Base-by-base conservation (phyloP, 306 rosid genomes). In the Medicago arabica region DNA sequence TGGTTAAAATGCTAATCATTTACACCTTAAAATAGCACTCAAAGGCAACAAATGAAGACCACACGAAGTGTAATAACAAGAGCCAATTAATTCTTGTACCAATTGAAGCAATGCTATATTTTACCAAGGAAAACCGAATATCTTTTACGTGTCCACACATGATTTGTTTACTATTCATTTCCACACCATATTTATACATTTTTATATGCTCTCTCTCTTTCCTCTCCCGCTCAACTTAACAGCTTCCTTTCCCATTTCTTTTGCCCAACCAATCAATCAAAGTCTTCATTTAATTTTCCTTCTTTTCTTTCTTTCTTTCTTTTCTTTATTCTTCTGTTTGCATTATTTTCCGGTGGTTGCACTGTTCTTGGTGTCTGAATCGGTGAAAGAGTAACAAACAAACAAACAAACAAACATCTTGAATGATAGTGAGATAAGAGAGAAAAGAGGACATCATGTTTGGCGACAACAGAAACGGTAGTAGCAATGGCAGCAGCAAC, bases 111-210 rank as follows among this genome's bases (percentile, higher is more conserved):
- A 59, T 13, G 1, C 82, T 36, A 60, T 69, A 60, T 61, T 53
- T 78, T 71, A 70, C 77, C 62, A 54, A 41, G 0, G 36, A 60
- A 54, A 66, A 12, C 46, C 69, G 61, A 9, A 77, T 46, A 18
- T 77, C 62, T 15, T n/a, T 44, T 77, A 87, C 81, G 88, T 84
- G 96, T 83, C 79, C 21, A 16, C 53, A 81, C 72, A 77, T 2
- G 0, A 55, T 49, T 46, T 43, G 16, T 6, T 44, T 5, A 51
- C 75, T 78, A 63, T 49, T 43, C 55, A 9, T 40, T 40, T 70
- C 61, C 78, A 19, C 2, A 17, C 72, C 69, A 64, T 71, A 75
- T 82, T 82, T 61, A 65, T 53, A 60, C 54, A 79, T n/a, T 73
- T 71, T 18, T 63, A 61, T 34, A 54, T 71, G 14, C 6, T 53